These are phyloP conservation scores for Talaromyces liani DNA, from an alignment of 495 filamentous ascomycete species.

Conservation along the genomic window DNA sequence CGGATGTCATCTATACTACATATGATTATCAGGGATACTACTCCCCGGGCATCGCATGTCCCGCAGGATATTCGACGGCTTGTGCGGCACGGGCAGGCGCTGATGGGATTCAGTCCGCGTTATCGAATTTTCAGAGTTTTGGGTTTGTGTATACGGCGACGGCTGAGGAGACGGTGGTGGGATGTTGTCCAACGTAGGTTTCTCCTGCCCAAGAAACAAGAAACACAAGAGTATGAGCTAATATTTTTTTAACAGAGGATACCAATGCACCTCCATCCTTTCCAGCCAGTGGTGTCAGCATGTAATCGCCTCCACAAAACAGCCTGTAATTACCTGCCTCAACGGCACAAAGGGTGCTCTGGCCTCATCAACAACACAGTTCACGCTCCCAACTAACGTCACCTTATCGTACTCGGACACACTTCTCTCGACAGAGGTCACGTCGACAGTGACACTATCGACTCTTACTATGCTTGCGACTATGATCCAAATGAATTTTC, in stretches of 20 bases:
- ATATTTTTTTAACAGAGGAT: not conserved
- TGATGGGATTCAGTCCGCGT: not conserved
- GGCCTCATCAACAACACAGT: not conserved
- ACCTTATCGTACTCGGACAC: not conserved
- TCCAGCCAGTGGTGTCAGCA: not conserved
- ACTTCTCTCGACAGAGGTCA: not conserved
- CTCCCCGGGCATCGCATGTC: not conserved
- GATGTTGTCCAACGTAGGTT: not conserved
- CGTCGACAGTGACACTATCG: not conserved
- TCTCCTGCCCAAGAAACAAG: not conserved
- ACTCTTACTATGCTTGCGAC: not conserved
- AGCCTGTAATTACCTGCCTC: not conserved
- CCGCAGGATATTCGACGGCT: not conserved
- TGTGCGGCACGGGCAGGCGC: not conserved
- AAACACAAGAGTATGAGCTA: not conserved
- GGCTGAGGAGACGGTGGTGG: conserved; percentile 2
- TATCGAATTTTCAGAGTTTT: not conserved
- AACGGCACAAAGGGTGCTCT: not conserved
- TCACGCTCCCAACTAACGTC: not conserved
- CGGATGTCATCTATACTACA: not conserved
- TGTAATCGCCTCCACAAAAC: not conserved
- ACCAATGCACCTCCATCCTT: not conserved
- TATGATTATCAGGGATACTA: conserved; percentile 3
- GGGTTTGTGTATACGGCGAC: not conserved
- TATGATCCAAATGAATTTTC: not conserved